Base-by-base conservation (phyloP, 257 asterid genomes). In the Gardenia jasminoides region DNA sequence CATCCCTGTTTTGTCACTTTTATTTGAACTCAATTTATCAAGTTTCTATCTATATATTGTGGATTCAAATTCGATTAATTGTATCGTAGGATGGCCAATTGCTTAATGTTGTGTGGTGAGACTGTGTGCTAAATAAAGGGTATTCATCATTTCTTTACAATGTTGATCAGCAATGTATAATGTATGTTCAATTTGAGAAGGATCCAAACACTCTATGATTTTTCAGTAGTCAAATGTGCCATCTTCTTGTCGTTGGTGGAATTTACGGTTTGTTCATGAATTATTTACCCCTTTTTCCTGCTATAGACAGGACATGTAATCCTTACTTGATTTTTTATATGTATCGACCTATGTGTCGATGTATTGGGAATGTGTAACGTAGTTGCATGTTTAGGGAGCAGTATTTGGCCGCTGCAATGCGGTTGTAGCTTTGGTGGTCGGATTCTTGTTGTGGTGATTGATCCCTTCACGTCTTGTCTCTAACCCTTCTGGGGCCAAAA, bases 1-100 rank as follows among this genome's bases (percentile, higher is more conserved):
- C 66, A 83, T 9, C 17, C 58, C 46, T 79, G 80, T 82, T 85
- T 80, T 24, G 78, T 46, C 68, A 77, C n/a, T 81, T 76, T 79
- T 77, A n/a, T 67, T 67, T 67, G 70, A 70, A 47, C 74, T 76
- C 39, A 39, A 79, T 82, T 78, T 72, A 33, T 65, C 67, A 26
- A 3, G 48, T 26, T 81, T 77, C 70, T 82, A 81, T n/a, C n/a
- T n/a, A n/a, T n/a, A n/a, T n/a, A n/a, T 71, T 85, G 66, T 69
- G 80, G 82, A 66, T 82, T 83, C 65, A 58, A 61, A 81, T 82
- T 79, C 10, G 74, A 80, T 81, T 67, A 46, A 72, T 67, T 46
- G 80, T 68, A 62, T 44, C 74, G 69, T 70, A 43, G 79, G 61
- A 44, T 79, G 76, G 6, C 74, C 12, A 59, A 41, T 26, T 70